A percentile compares a stretch with the other conserved stretches of the same genome.
Conservation (phyloP, 2,329 filamentous ascomycete species). For the Aspergillus pseudotamarii region DNA sequence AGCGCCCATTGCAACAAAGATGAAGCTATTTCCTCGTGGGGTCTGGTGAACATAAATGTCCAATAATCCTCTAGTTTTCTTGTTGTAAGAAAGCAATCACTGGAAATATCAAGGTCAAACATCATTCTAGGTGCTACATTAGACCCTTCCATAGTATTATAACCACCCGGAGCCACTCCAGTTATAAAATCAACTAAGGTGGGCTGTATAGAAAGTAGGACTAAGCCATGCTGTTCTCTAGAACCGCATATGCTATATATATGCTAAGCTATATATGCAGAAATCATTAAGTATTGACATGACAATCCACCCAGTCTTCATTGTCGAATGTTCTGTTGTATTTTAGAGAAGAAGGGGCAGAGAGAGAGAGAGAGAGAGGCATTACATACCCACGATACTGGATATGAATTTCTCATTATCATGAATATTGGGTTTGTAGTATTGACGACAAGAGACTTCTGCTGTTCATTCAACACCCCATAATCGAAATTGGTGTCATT, state of each 20-base stretch:
- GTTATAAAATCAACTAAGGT: not conserved
- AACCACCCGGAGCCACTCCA: too few relatives aligned
- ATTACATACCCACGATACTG: not conserved
- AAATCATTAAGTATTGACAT: not conserved
- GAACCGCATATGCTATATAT: not conserved
- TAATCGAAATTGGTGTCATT: not conserved
- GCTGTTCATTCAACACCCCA: not conserved
- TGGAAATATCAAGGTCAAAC: too few relatives aligned
- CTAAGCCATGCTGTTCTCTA: not conserved
- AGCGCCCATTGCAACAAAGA: too few relatives aligned
- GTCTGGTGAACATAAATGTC: too few relatives aligned
- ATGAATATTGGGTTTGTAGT: not conserved
- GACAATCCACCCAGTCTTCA: not conserved
- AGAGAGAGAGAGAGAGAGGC: not conserved
- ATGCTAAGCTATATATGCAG: not conserved
- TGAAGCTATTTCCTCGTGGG: too few relatives aligned
- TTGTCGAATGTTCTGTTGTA: not conserved
- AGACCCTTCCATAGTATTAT: too few relatives aligned
- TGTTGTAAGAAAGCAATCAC: too few relatives aligned
- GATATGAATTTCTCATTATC: not conserved
- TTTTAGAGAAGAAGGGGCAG: not conserved
- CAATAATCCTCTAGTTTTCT: too few relatives aligned
- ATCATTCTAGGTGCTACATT: too few relatives aligned
- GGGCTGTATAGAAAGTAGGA: not conserved
- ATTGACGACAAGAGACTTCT: not conserved